phyloP scores from a whole-genome alignment of 2,329 filamentous ascomycete genomes.

The Ceratocystis huliohia region DNA sequence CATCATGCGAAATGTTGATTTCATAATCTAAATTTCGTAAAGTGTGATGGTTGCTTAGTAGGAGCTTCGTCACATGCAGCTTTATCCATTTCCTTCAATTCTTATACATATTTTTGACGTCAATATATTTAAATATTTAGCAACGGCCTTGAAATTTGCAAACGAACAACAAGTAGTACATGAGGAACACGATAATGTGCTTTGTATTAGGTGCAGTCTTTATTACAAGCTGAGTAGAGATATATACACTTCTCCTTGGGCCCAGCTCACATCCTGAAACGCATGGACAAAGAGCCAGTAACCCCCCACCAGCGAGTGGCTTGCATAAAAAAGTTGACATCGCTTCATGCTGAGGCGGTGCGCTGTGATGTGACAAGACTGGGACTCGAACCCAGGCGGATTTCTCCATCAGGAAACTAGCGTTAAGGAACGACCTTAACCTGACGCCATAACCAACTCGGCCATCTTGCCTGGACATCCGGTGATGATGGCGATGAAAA shows the following conservation, averaged over 20 bases:
- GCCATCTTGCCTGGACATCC: slow-evolving; percentile 25
- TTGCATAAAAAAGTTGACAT: too few relatives aligned
- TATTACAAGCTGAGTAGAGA: too few relatives aligned
- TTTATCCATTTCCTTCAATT: not conserved
- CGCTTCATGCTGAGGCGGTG: too few relatives aligned
- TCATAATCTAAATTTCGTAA: not conserved
- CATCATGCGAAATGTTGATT: not conserved
- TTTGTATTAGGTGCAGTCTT: too few relatives aligned
- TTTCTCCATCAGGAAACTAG: slow-evolving; percentile 21
- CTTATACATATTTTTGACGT: not conserved
- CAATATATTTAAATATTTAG: not conserved
- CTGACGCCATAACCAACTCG: slow-evolving; percentile 30
- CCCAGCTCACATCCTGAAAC: too few relatives aligned
- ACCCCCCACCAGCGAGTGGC: too few relatives aligned
- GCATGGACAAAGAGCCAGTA: too few relatives aligned
- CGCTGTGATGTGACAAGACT: slow-evolving; percentile 16
- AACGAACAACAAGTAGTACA: not conserved
- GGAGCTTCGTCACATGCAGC: not conserved
- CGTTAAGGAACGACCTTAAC: slow-evolving; percentile 26
- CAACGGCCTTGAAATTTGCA: not conserved
- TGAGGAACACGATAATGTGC: too few relatives aligned
- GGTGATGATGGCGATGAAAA: too few relatives aligned
- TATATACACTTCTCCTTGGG: too few relatives aligned
- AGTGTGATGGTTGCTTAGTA: not conserved
- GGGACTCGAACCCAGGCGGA: slow-evolving; percentile 21